phyloP scores from a whole-genome alignment of 116 monocot species.

The Cymodocea nodosa region DNA sequence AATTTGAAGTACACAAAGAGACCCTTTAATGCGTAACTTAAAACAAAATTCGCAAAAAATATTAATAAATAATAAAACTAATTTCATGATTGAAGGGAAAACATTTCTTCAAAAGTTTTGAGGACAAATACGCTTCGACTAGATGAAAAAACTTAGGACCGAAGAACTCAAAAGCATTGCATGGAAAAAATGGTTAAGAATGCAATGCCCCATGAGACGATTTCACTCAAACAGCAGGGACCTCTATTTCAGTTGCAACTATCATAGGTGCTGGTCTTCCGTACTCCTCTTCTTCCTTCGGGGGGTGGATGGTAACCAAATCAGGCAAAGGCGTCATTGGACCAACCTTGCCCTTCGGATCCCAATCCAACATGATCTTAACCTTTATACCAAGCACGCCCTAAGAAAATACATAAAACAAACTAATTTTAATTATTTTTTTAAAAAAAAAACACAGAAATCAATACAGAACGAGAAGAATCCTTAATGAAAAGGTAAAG shows the following conservation, averaged over 20 bases:
- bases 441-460: neutral
- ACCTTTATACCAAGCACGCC: constrained; percentile 55
- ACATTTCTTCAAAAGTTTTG: too few relatives aligned
- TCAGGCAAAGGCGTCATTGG: constrained; percentile 37
- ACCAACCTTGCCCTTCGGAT: constrained; percentile 40
- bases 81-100: too few relatives aligned
- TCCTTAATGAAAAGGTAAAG: too few relatives aligned
- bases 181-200: neutral
- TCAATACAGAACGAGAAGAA: neutral
- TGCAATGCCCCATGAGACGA: neutral
- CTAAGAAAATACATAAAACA: constrained; percentile 9
- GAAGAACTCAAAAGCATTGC: too few relatives aligned
- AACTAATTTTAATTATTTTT: neutral
- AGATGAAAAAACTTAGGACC: too few relatives aligned
- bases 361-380: constrained; percentile 61
- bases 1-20: too few relatives aligned
- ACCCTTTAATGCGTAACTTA: too few relatives aligned
- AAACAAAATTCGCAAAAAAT: too few relatives aligned
- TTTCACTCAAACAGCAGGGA: neutral
- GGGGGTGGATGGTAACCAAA: constrained; percentile 35
- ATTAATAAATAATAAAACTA: too few relatives aligned
- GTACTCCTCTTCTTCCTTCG: constrained; percentile 48
- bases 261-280: constrained; percentile 8
- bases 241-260: constrained; percentile 3
- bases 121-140: too few relatives aligned